phyloP scores from a whole-genome alignment of 1,284 basidiomycete species.

The Xerocomus cyaneibrunnescens region DNA sequence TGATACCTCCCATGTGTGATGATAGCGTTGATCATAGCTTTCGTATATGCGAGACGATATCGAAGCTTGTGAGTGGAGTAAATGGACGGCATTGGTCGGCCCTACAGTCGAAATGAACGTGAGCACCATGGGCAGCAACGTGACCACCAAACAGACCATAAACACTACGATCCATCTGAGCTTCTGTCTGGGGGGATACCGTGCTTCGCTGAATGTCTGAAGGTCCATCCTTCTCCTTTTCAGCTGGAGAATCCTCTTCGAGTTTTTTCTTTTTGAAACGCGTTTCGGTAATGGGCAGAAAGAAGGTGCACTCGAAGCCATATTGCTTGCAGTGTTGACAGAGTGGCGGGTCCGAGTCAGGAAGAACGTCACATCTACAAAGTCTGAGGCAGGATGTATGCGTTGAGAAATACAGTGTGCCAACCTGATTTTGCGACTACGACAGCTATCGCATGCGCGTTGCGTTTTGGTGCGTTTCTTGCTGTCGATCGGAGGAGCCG shows the following conservation, averaged over 20 bases:
- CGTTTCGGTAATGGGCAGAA: slow-evolving; percentile 97
- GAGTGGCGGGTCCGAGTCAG: slow-evolving; percentile 69
- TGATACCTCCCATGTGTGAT: slow-evolving; percentile 82
- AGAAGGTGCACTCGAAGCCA: slow-evolving; percentile 92
- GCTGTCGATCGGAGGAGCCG: slow-evolving; percentile 45
- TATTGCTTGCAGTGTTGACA: slow-evolving; percentile 91
- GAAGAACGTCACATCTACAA: slow-evolving; percentile 72
- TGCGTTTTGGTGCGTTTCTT: slow-evolving; percentile 91
- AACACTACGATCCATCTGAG: slow-evolving; percentile 52
- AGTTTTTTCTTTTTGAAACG: slow-evolving; percentile 94
- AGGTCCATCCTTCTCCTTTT: slow-evolving; percentile 42
- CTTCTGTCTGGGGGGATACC: slow-evolving; percentile 39
- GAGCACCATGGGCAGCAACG: slow-evolving; percentile 5
- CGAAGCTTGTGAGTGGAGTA: slow-evolving; percentile 86
- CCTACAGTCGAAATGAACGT: slow-evolving; percentile 44
- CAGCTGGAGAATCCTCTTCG: slow-evolving; percentile 61
- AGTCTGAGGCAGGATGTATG: slow-evolving; percentile 20
- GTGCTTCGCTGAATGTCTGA: slow-evolving; percentile 31
- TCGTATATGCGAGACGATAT: slow-evolving; percentile 84
- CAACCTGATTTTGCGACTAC: slow-evolving; percentile 88
- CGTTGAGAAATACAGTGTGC: slow-evolving; percentile 21
- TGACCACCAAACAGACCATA: slow-evolving; percentile 50
- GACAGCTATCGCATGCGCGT: slow-evolving; percentile 88
- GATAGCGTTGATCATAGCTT: slow-evolving; percentile 81
- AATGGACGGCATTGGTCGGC: slow-evolving; percentile 81